These are phyloP conservation scores for Primulina huaijiensis DNA, from an alignment of 257 asterid species.

Conservation along the genomic window DNA sequence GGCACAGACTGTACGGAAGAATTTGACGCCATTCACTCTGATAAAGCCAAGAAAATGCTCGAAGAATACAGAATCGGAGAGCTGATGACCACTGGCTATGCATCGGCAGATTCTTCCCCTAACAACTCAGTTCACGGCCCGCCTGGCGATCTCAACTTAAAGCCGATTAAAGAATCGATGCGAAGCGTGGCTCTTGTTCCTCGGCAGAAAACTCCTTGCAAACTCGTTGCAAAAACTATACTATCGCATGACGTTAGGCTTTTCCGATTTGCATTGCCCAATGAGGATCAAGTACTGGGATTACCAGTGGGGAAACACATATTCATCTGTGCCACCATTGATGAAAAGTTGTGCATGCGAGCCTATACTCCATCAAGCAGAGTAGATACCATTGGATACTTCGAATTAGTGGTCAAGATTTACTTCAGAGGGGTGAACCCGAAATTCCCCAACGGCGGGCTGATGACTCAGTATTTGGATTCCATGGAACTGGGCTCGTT, in stretches of 20 bases:
- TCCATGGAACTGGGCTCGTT: conserved; percentile 44
- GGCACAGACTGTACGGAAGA: conserved; percentile 93
- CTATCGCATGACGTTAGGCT: conserved; percentile 68
- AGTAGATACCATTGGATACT: conserved; percentile 59
- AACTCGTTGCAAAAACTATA: conserved; percentile 45
- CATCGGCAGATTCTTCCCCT: conserved; percentile 69
- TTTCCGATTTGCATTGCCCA: conserved; percentile 65
- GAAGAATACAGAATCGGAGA: conserved; percentile 84
- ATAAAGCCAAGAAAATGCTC: conserved; percentile 66
- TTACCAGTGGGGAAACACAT: conserved; percentile 83
- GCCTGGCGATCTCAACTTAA: conserved; percentile 24
- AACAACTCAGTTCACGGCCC: conserved; percentile 73
- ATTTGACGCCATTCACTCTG: conserved; percentile 90
- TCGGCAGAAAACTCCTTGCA: conserved; percentile 65
- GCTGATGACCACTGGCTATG: conserved; percentile 56
- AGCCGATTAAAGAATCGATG: conserved; percentile 51
- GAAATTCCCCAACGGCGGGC: conserved; percentile 77
- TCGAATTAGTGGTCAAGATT: conserved; percentile 73
- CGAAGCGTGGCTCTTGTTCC: conserved; percentile 56
- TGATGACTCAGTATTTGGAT: conserved; percentile 75
- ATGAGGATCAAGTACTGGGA: conserved; percentile 66
- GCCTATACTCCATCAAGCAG: conserved; percentile 87
- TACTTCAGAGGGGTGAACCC: conserved; percentile 73
- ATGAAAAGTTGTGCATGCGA: conserved; percentile 81
- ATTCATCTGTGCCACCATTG: conserved; percentile 59